These are phyloP conservation scores for Kazachstania psychrophila DNA, from an alignment of 805 yeast species.

Conservation along the genomic window DNA sequence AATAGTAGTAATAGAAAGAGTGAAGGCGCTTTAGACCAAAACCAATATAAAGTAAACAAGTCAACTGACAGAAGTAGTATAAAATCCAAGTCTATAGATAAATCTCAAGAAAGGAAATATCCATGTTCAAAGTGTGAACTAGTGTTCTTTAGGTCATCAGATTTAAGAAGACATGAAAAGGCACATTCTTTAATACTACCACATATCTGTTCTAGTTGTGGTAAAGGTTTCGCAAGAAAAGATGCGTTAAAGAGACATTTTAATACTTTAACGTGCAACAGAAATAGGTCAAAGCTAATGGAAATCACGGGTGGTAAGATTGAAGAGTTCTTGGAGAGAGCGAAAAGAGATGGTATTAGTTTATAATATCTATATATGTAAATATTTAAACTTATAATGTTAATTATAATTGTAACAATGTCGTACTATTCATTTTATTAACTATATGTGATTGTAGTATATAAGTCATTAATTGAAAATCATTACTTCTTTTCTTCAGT, in stretches of 20 bases:
- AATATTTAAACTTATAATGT: too few relatives aligned
- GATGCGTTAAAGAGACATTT: conserved; percentile 73
- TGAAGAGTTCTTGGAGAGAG: conserved; percentile 26
- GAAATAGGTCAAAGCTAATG: conserved; percentile 52
- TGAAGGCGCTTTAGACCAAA: not conserved
- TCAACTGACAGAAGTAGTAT: not conserved
- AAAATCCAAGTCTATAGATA: not conserved
- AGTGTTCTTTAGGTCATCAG: conserved; percentile 59
- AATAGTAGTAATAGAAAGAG: not conserved
- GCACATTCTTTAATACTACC: conserved; percentile 65
- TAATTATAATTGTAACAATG: too few relatives aligned
- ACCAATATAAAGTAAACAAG: not conserved
- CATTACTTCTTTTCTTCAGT: too few relatives aligned
- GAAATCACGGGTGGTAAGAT: conserved; percentile 31
- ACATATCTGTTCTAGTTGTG: conserved; percentile 65
- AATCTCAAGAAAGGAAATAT: conserved; percentile 32
- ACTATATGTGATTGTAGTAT: too few relatives aligned
- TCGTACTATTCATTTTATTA: too few relatives aligned
- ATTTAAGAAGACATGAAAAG: conserved; percentile 65
- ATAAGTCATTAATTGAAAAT: too few relatives aligned
- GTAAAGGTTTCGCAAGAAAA: conserved; percentile 75
- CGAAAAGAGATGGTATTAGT: conserved; percentile 23
- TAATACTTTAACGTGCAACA: conserved; percentile 63
- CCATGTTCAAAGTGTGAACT: conserved; percentile 52
- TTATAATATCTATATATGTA: conserved; percentile 7